These are phyloP conservation scores for Eucalyptus curtisii DNA, from an alignment of 345 rosid genomes.

Conservation along the genomic window DNA sequence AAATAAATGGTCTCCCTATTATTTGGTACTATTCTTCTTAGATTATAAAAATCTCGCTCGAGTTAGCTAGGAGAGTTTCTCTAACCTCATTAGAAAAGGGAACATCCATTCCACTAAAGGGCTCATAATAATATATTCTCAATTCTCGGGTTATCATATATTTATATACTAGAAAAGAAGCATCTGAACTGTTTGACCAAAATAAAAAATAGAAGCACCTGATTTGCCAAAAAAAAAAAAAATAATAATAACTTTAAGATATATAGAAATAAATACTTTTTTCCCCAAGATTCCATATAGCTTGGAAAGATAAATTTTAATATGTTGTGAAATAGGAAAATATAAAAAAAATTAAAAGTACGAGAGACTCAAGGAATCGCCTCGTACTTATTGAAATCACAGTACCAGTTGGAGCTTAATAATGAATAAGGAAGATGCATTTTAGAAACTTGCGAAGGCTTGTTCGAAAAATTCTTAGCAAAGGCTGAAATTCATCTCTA, in stretches of 20 bases:
- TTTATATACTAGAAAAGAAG: not conserved
- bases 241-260: not conserved
- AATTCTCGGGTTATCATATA: not conserved
- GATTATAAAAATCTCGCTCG: not conserved
- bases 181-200: not conserved
- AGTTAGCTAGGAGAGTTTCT: not conserved
- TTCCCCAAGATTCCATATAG: not conserved
- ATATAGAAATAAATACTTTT: not conserved
- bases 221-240: not conserved
- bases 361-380: not conserved
- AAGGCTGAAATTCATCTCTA: not conserved
- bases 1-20: not conserved
- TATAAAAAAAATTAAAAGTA: not conserved
- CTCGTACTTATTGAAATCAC: not conserved
- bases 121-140: not conserved
- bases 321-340: not conserved
- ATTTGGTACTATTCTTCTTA: not conserved
- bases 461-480: not conserved
- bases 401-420: not conserved
- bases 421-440: not conserved
- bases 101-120: not conserved
- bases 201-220: not conserved
- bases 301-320: not conserved
- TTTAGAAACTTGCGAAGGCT: not conserved
- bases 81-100: not conserved